Conservation (phyloP, 2,329 filamentous ascomycete species). For the Colletotrichum echinochloae region DNA sequence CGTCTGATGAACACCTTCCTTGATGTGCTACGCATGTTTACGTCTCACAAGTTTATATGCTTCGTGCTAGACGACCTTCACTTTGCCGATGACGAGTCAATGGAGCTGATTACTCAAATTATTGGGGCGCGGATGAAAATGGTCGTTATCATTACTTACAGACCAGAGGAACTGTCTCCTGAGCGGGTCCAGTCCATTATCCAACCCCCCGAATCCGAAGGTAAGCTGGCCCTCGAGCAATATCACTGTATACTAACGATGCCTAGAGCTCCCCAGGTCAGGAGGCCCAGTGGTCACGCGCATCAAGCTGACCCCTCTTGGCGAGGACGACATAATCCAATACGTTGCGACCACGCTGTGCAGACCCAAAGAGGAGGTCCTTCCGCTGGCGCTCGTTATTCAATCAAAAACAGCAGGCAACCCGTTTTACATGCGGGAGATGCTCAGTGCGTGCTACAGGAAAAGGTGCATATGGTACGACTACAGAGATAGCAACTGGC, state of each 20-base stretch:
- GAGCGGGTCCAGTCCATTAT: conserved; percentile 67
- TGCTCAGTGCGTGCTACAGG: conserved; percentile 87
- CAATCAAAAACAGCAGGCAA: conserved; percentile 92
- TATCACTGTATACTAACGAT: conserved; percentile 44
- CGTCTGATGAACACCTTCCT: conserved; percentile 89
- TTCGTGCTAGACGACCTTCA: conserved; percentile 91
- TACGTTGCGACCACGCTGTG: conserved; percentile 88
- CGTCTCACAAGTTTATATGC: conserved; percentile 86
- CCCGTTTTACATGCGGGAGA: conserved; percentile 91
- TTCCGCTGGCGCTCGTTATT: conserved; percentile 84
- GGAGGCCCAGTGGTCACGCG: conserved; percentile 72
- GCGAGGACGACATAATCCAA: conserved; percentile 81
- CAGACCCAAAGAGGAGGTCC: conserved; percentile 76
- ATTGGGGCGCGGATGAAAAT: conserved; percentile 83
- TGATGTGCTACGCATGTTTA: conserved; percentile 85
- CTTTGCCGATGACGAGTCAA: conserved; percentile 87
- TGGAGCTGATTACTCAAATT: conserved; percentile 86
- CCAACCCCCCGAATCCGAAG: conserved; percentile 65
- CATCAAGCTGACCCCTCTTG: conserved; percentile 78
- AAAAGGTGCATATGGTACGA: conserved; percentile 93
- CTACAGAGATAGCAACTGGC: conserved; percentile 85
- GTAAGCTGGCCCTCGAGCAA: conserved; percentile 47
- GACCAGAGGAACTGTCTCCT: conserved; percentile 72
- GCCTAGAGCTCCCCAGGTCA: conserved; percentile 56
- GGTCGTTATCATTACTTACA: conserved; percentile 82